Evolutionary conservation across 352 stramenopile genomes (phyloP), one percentile per base, ranked within the genome.

Genomic region (Phytophthora pinifolia): DNA sequence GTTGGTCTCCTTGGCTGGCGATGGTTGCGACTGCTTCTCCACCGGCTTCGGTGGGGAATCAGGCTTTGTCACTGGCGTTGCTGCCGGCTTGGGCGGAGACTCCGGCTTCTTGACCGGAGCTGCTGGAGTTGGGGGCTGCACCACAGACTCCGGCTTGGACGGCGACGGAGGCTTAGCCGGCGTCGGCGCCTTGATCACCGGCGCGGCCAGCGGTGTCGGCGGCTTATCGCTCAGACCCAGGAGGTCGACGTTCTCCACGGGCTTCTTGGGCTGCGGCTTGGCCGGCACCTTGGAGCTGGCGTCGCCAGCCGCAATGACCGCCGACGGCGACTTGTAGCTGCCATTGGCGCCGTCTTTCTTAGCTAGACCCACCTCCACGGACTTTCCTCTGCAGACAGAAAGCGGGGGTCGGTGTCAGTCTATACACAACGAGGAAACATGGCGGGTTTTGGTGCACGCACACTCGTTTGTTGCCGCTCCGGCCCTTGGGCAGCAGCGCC

Each of bases 401-500:
- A 37, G 36, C 18, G 20, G 20, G 20, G 20, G 20, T 25, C 20
- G 27, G 27, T 33, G 36, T 29, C n/a, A 48, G 38, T 53, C 36
- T 17, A 33, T 12, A 35, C 9, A 14, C n/a, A 31, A 25, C 8
- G 33, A 17, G 31, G 5, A 9, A 46, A n/a, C 7, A 18, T 20
- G 12, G 32, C 27, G 42, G 5, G 15, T n/a, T 25, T 38, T 22
- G 46, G n/a, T 13, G 7, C 25, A 75, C 68, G 63, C 43, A 59
- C 64, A 48, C 54, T 74, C 75, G 61, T 36, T 50, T 60, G 36
- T 33, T 59, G 37, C 55, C 55, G 43, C 58, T 70, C 54, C 53
- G 49, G 46, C 81, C 80, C 60, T 87, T 89, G 53, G 72, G 62
- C 50, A 89, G 64, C 45, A 89, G 68, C 47, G 70, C 62, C 35